Evolutionary conservation across 2,329 filamentous ascomycete species (phyloP), one percentile per base, ranked within the genome.

Genomic region (Byssoonygena ceratinophila): DNA sequence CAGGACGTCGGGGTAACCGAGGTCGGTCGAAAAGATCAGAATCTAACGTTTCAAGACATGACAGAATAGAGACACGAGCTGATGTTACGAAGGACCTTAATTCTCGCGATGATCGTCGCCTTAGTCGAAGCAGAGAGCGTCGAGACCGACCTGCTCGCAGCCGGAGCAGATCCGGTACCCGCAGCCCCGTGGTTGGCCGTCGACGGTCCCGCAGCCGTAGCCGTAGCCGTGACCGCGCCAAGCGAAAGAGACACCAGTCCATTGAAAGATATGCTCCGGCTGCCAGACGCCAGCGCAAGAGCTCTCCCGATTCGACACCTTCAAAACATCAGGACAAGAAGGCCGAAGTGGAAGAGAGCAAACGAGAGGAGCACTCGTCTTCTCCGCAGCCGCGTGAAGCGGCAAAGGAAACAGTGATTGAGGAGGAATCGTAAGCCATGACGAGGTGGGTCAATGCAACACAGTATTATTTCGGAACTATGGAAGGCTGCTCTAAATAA

Each of bases 71-170:
- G 59, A 65, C 67, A 61, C 67, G 70, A 59, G 70, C 74, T 76
- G 73, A 77, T 74, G 60, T 71, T 71, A 69, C 66, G 62, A 75
- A 74, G 64, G 73, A 62, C 59, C 64, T 64, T 59, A 65, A 63
- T 56, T 60, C 60, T 60, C 69, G 66, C 59, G 72, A 75, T 62
- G 68, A 62, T 59, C 63, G 64, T 32, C 68, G 67, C 48, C 62
- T 65, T 56, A 75, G 71, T 59, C 69, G 63, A 51, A 70, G 66
- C 59, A 61, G 61, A 56, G 61, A 63, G 47, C 64, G 59, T 36
- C 59, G 59, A 27, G 60, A 63, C 44, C 63, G 63, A 31, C 55
- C 43, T 18, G 64, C 61, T 58, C 54, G 43, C 25, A 60, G 58
- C 52, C 57, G 60, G 53, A 67, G 63, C 58, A 54, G 59, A 49